Base-by-base conservation (phyloP, 768 basidiomycete genomes). In the Lactifluus pinguis region DNA sequence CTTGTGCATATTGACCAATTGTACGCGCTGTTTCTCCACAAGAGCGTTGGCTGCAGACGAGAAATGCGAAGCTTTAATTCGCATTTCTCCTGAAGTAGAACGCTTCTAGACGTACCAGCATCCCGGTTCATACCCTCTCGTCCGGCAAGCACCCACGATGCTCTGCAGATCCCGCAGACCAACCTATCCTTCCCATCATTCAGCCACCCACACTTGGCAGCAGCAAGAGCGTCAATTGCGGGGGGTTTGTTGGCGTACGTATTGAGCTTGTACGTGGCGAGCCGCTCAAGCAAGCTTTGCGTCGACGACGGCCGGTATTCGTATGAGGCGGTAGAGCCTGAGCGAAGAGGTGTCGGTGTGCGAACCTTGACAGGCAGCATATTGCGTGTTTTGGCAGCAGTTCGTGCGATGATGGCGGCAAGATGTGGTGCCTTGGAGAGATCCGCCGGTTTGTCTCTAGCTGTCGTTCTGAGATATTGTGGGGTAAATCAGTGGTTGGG, bases 161-260 rank as follows among this genome's bases (percentile, higher is more conserved):
- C 77, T 58, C 74, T 76, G 66, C 89, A 92, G 17, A 91, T 72
- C 3, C 83, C 83, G 66, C 89, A 92, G 2, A 86, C 77, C 19
- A 92, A 72, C 50, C 89, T 77, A 60, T 92, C 89, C 71, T 88
- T 90, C 47, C 88, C 87, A 54, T 90, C 84, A 63, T 92, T 92
- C 25, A 80, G 75, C 90, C 90, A 93, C 2, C 90, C 90, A 68
- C 87, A 89, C 70, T 82, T 88, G 0, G 89, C 78, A 3, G 90
- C 89, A 17, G 89, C 84, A 14, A 92, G 88, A 1, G 89, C 85
- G 59, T 92, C 83, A 32, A 92, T 84, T 10, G 77, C 75, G 0
- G 81, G 57, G 0, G 89, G 88, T 69, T 92, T 92, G 64, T 87
- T 88, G 17, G 85, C 78, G 67, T 91, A 93, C 0, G 90, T 92